These are phyloP conservation scores for Yamadazyma dushanensis DNA, from an alignment of 1,139 yeast species.

Conservation along the genomic window DNA sequence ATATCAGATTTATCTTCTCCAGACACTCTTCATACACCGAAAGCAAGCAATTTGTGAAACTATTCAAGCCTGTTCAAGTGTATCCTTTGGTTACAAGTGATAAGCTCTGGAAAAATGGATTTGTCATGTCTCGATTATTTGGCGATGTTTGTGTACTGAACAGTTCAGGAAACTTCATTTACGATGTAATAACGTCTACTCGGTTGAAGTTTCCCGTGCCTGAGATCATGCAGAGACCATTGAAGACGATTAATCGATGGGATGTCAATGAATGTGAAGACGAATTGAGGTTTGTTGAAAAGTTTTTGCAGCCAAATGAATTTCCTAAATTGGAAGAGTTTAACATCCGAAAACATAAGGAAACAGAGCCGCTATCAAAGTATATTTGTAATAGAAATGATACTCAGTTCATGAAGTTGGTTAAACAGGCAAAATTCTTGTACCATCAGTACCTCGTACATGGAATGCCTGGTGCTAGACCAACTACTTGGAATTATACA, in stretches of 20 bases:
- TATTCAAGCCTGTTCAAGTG: conserved; percentile 45
- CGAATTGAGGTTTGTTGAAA: conserved; percentile 25
- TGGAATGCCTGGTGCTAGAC: conserved; percentile 9
- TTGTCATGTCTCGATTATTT: conserved; percentile 44
- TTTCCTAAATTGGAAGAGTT: not conserved
- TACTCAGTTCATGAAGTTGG: conserved; percentile 9
- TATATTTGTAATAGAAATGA: conserved; percentile 10
- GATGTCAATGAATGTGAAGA: conserved; percentile 29
- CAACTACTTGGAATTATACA: conserved; percentile 4
- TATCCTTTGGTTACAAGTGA: conserved; percentile 44
- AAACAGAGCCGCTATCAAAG: conserved; percentile 1
- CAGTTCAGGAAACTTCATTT: conserved; percentile 20
- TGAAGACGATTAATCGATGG: conserved; percentile 36
- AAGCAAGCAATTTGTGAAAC: conserved; percentile 33
- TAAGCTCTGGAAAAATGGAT: conserved; percentile 41
- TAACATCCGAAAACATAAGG: not conserved
- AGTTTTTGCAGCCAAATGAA: not conserved
- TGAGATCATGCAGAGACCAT: conserved; percentile 18
- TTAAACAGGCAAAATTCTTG: conserved; percentile 12
- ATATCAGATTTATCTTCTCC: conserved; percentile 45
- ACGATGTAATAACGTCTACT: conserved; percentile 27
- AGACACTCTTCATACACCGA: conserved; percentile 58
- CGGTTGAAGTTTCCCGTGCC: conserved; percentile 23
- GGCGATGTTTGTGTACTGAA: conserved; percentile 34
- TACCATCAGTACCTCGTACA: conserved; percentile 10